A percentile compares a stretch with the other conserved stretches of the same genome.
Conservation (phyloP, 2,329 filamentous ascomycete species). For the Rutstroemia sp. region DNA sequence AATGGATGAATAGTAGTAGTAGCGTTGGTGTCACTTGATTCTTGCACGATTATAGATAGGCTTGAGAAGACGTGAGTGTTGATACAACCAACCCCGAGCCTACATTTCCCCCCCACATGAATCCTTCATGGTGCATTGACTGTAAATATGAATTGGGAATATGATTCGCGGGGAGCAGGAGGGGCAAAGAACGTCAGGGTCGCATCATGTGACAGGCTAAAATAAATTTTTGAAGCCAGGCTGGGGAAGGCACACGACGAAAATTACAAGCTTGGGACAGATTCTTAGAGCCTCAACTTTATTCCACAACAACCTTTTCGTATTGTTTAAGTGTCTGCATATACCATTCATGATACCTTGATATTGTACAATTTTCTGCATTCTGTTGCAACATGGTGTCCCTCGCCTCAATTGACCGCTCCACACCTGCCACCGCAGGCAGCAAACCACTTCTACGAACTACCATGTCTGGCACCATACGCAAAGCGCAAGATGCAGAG, state of each 20-base stretch:
- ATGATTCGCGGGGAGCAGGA: background rate
- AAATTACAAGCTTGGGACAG: background rate
- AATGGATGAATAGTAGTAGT: background rate
- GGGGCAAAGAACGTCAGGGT: background rate
- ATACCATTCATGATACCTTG: conserved; percentile 3
- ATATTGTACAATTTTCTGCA: background rate
- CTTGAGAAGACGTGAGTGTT: background rate
- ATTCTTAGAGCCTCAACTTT: background rate
- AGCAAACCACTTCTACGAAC: conserved; percentile 26
- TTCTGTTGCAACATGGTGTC: conserved; percentile 4
- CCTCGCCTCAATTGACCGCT: conserved; percentile 1
- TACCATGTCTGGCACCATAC: conserved; percentile 22
- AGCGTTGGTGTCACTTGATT: background rate
- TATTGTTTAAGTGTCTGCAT: background rate
- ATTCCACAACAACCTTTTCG: background rate
- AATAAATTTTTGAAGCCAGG: conserved; percentile 1
- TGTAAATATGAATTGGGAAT: background rate
- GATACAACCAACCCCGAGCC: background rate
- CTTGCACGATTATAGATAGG: too few species aligned
- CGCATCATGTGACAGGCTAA: conserved; percentile 1
- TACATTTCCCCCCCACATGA: background rate
- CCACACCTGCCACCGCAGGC: background rate
- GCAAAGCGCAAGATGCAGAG: conserved; percentile 24
- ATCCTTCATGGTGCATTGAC: too few species aligned
- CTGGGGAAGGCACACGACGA: conserved; percentile 4